phyloP scores from a whole-genome alignment of 2,329 filamentous ascomycete genomes.

The Colletotrichum sp. region DNA sequence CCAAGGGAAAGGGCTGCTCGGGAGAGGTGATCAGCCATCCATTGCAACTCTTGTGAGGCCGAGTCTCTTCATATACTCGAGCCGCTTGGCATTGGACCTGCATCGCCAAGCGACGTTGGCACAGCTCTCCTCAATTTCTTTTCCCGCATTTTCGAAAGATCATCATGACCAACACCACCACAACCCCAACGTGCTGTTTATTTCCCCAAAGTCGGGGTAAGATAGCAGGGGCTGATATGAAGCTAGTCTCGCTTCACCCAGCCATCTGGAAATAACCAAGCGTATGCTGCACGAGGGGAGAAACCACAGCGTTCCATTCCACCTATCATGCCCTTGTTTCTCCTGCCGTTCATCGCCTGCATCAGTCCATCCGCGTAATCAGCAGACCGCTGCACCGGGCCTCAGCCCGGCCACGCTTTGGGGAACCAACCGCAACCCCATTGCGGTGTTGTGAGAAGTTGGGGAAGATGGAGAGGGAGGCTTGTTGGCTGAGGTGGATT shows the following conservation, averaged over 20 bases:
- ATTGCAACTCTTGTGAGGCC: not conserved
- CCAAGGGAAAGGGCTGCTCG: slow-evolving; percentile 3
- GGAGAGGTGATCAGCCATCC: slow-evolving; percentile 7
- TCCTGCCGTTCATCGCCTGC: not conserved
- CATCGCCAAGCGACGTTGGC: slow-evolving; percentile 4
- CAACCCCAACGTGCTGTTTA: not conserved
- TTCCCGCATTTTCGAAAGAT: not conserved
- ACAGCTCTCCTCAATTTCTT: not conserved
- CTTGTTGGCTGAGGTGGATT: slow-evolving; percentile 1
- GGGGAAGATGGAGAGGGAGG: not conserved
- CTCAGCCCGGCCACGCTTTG: not conserved
- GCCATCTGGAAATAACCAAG: slow-evolving; percentile 10
- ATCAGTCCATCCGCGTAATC: not conserved
- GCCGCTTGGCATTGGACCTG: slow-evolving; percentile 9
- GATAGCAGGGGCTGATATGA: not conserved
- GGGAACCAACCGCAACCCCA: not conserved
- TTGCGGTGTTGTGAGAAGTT: not conserved
- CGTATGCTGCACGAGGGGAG: slow-evolving; percentile 5
- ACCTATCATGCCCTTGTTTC: slow-evolving; percentile 6
- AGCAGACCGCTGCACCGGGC: not conserved
- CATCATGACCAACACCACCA: not conserved
- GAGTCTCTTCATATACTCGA: slow-evolving; percentile 16
- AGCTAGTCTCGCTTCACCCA: slow-evolving; percentile 10
- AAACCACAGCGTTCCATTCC: slow-evolving; percentile 5
- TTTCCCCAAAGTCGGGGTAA: not conserved